Evolutionary conservation across 495 filamentous ascomycete genomes (phyloP), one percentile per base, ranked within the genome.

Genomic region (Delitschia confertaspora): DNA sequence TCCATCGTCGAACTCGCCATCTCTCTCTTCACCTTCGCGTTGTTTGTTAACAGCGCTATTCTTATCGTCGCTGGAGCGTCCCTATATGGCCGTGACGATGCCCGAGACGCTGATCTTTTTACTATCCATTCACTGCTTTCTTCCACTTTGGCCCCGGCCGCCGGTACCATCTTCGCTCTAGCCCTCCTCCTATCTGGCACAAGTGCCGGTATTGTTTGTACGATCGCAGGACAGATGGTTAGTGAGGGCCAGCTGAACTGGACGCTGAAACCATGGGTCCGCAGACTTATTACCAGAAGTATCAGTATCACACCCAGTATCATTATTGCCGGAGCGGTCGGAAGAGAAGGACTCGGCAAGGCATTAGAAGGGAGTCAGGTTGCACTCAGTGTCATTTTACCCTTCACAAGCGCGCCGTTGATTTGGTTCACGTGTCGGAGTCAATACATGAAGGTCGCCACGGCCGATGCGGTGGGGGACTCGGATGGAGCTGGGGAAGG

Each of bases 41-140:
- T 93, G 32, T 94, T 95, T 51, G 85, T 95, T 55, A 95, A 94
- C 65, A 83, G 77, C 45, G 73, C 88, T 42, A 94, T 95, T 56
- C 76, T 95, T 33, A 91, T 95, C 58, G 82, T 88, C 14, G 83
- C 87, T 1, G 88, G 86, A 24, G 80, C 86, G 4, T 78, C 82
- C 0, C 76, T 94, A 0, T 86, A 77, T 52, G 58, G 62, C 21
- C 73, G 69, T 14, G 55, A 67, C 2, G 66, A 69, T 9, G 76
- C 79, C 3, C 62, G 69, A 23, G 64, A 72, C 42, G 85, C 82
- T 13, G 81, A 88, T 44, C 76, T 95, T 24, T 93, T 89, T 59
- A 76, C 75, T 16, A 91, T 95, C 50, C 79, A 95, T 60, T 57
- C 71, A n/a, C 67, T 95, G 1, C 76, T 95, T 0, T 75, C 81